Conservation (phyloP, 2,329 filamentous ascomycete genomes). For the Byssoonygena ceratinophila region DNA sequence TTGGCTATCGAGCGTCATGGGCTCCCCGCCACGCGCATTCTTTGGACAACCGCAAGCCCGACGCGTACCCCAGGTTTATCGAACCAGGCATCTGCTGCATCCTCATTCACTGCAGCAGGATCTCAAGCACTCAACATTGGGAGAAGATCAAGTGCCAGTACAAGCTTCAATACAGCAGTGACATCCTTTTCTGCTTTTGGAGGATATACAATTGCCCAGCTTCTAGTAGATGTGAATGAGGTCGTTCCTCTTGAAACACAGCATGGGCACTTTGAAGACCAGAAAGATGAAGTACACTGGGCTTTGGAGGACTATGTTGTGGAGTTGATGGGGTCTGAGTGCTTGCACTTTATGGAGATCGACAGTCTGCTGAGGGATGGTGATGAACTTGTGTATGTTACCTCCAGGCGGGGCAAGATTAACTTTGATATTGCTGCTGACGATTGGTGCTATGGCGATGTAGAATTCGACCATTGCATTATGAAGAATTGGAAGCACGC, state of each 20-base stretch:
- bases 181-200: conserved; percentile 23
- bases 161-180: conserved; percentile 19
- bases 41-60: conserved; percentile 59
- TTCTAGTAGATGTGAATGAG: conserved; percentile 69
- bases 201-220: conserved; percentile 58
- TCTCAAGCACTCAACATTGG: conserved; percentile 25
- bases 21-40: conserved; percentile 59
- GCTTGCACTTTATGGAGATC: conserved; percentile 71
- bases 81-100: conserved; percentile 18
- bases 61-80: conserved; percentile 17
- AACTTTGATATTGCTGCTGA: not conserved
- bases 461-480: conserved; percentile 68
- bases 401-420: not conserved
- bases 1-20: conserved; percentile 62
- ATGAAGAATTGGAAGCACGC: conserved; percentile 61
- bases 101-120: conserved; percentile 21
- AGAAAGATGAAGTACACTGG: conserved; percentile 45
- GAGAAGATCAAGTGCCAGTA: conserved; percentile 28
- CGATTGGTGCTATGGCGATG: conserved; percentile 5
- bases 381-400: conserved; percentile 67
- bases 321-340: conserved; percentile 74
- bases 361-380: conserved; percentile 63
- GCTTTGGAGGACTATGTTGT: conserved; percentile 83
- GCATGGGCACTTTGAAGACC: conserved; percentile 19
- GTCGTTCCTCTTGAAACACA: conserved; percentile 69